Percentiles rank a stretch among this genome's conserved stretches.
Conservation (phyloP, 2,329 filamentous ascomycete genomes). For the Paramyrothecium roridum region DNA sequence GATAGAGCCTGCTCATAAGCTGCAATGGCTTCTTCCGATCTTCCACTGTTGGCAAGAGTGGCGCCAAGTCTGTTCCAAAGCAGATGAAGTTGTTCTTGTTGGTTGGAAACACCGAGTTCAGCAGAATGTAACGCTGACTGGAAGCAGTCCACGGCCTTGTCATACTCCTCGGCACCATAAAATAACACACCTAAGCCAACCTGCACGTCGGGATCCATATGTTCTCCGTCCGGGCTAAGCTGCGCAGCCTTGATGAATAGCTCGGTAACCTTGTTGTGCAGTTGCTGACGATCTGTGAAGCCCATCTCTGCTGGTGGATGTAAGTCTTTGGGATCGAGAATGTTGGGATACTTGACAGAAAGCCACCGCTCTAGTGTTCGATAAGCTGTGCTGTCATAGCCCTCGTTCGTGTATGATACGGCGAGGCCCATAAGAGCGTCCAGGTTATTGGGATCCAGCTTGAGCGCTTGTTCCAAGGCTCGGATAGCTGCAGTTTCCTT, state of each 20-base stretch:
- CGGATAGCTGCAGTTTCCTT: constrained; percentile 96
- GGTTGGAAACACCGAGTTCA: constrained; percentile 80
- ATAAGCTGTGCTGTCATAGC: constrained; percentile 96
- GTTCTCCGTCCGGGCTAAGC: constrained; percentile 83
- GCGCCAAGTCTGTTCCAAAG: constrained; percentile 97
- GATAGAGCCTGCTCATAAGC: constrained; percentile 92
- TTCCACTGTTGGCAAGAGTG: constrained; percentile 90
- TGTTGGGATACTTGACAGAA: constrained; percentile 85
- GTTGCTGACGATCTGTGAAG: constrained; percentile 85
- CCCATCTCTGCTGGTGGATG: constrained; percentile 79
- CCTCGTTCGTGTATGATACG: constrained; percentile 97
- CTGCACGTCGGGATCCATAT: constrained; percentile 98
- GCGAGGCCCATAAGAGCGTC: constrained; percentile 91
- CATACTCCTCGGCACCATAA: constrained; percentile 96
- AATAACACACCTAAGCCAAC: constrained; percentile 95
- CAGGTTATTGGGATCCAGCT: constrained; percentile 82
- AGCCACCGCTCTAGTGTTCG: constrained; percentile 95
- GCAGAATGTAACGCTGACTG: constrained; percentile 82
- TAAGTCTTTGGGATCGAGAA: constrained; percentile 70
- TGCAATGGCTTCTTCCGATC: constrained; percentile 92
- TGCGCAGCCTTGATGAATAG: constrained; percentile 92
- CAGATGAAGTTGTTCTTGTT: constrained; percentile 82
- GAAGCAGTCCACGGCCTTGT: constrained; percentile 99
- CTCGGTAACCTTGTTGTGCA: constrained; percentile 87
- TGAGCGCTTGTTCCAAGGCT: constrained; percentile 85